Conservation (phyloP, 352 stramenopile genomes). For the Pythium phragmitis region DNA sequence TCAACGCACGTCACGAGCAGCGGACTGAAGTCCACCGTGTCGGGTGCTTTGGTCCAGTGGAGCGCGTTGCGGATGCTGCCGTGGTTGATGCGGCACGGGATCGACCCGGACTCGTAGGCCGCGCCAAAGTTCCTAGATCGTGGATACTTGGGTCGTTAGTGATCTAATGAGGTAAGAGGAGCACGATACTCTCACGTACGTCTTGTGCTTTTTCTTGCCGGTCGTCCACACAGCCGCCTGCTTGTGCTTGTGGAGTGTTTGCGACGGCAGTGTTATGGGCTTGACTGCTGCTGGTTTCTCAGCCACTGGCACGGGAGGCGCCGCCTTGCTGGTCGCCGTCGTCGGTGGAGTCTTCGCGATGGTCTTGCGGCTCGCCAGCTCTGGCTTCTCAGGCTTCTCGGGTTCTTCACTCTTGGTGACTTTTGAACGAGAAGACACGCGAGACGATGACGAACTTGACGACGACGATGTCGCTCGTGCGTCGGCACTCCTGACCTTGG, state of each 20-base stretch:
- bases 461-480: conserved; percentile 13
- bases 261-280: conserved; percentile 40
- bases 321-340: background rate
- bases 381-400: conserved; percentile 19
- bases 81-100: conserved; percentile 81
- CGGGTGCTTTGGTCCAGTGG: conserved; percentile 68
- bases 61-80: conserved; percentile 69
- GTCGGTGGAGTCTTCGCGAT: conserved; percentile 22
- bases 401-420: conserved; percentile 16
- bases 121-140: conserved; percentile 59
- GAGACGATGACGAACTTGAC: conserved; percentile 14
- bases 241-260: conserved; percentile 69
- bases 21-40: conserved; percentile 60
- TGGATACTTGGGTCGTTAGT: background rate
- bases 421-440: conserved; percentile 2
- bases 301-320: background rate
- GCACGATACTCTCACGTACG: conserved; percentile 29
- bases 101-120: conserved; percentile 62
- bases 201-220: conserved; percentile 77
- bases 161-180: background rate
- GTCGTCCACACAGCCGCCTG: conserved; percentile 66
- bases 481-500: conserved; percentile 13
- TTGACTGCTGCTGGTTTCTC: conserved; percentile 21
- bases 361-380: conserved; percentile 21
- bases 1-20: conserved; percentile 72